Conservation (phyloP, 2,329 filamentous ascomycete genomes). For the Monosporascus ibericus region DNA sequence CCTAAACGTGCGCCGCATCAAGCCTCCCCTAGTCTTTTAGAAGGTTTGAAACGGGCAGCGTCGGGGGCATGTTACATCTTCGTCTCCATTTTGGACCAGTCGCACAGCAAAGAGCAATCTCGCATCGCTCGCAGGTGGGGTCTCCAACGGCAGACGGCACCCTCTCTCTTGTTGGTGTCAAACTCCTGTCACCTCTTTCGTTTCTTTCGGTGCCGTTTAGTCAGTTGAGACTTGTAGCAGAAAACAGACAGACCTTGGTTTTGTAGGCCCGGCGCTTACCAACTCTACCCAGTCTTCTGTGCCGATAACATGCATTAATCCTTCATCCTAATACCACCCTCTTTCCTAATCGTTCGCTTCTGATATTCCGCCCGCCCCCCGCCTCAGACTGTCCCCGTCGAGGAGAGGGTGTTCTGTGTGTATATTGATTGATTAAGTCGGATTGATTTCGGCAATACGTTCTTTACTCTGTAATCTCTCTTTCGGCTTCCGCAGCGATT, state of each 20-base stretch:
- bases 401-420: slow-evolving; percentile 13
- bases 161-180: no score
- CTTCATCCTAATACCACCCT: slow-evolving; percentile 5
- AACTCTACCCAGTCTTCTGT: slow-evolving; percentile 14
- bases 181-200: slow-evolving; percentile 3
- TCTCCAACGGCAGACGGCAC: no score
- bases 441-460: slow-evolving; percentile 17
- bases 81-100: slow-evolving; percentile 7
- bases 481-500: slow-evolving; percentile 6
- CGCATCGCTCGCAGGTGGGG: slow-evolving; percentile 6
- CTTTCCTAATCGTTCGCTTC: slow-evolving; percentile 14
- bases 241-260: background rate
- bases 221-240: slow-evolving; percentile 3
- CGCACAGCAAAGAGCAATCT: background rate
- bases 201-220: slow-evolving; percentile 11
- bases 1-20: slow-evolving; percentile 3
- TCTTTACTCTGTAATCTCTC: slow-evolving; percentile 14
- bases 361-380: slow-evolving; percentile 14
- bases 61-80: slow-evolving; percentile 15
- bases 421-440: slow-evolving; percentile 21
- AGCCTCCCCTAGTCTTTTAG: slow-evolving; percentile 10
- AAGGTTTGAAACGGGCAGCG: slow-evolving; percentile 22
- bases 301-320: slow-evolving; percentile 13
- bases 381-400: slow-evolving; percentile 12
- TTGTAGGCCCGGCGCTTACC: slow-evolving; percentile 19